Base-by-base conservation (phyloP, 208 protist species). In the Acanthamoeba rhysodes region DNA sequence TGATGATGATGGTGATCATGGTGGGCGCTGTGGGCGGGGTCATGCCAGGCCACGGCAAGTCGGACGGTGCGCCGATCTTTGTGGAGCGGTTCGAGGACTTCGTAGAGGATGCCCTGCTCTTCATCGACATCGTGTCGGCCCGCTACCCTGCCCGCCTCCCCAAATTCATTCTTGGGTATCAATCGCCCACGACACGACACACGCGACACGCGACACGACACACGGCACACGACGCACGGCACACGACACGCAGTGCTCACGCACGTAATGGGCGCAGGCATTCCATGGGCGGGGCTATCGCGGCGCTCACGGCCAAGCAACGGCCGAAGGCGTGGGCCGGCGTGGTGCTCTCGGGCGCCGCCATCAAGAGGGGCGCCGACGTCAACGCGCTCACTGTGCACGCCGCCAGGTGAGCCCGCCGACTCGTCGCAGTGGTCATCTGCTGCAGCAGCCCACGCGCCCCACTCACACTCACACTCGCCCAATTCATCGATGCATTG, bases 221-320 rank as follows among this genome's bases (percentile, higher is more conserved):
- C 0, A 14, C 0, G 20, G 9, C 80, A 57, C 34, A 18, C 45
- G 4, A 7, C 8, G 14, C 27, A 68, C 24, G 37, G 4, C 37
- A 68, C 62, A 7, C 41, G 41, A 45, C 41, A 45, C 41, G 41
- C 41, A 8, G 41, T 45, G 53, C 53, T 57, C 53, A 57, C 45
- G 22, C 27, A 12, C 62, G 8, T 68, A n/a, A 1, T 90, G 41
- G 41, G 41, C 62, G 50, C 82, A 68, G 87, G 50, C 87, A 93
- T 74, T 93, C 87, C 12, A 93, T 93, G 87, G 87, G 87, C 27
- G 87, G 87, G 9, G 64, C 59, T 7, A 93, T 93, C 37, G 87
- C 87, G 16, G 32, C 37, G 8, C 41, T 93, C 27, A 76, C 64
- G 59, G 64, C 64, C 34, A 68, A 76, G 41, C 10, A n/a, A 27